Evolutionary conservation across 257 asterid genomes (phyloP).

Genomic region (Hygrophila difformis): DNA sequence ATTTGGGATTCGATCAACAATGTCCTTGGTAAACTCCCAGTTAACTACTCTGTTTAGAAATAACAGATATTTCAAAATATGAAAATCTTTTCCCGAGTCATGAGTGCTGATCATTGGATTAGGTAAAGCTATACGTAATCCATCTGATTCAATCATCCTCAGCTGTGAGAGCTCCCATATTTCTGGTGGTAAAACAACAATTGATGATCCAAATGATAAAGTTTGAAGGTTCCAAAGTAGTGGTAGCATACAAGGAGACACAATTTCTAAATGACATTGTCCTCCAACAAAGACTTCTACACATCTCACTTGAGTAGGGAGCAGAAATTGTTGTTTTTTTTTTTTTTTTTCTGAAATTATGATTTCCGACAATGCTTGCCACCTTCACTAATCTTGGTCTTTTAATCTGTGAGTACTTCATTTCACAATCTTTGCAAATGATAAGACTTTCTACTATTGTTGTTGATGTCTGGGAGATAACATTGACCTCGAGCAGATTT

Average conservation of each 20-base stretch:
- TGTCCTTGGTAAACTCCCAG: neutral
- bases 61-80: neutral
- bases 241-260: neutral
- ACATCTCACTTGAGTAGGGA: neutral
- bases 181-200: neutral
- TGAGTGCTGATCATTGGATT: too few relatives aligned
- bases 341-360: neutral
- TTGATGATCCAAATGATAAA: neutral
- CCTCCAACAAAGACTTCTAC: too few relatives aligned
- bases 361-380: too few relatives aligned
- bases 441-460: neutral
- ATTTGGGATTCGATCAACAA: neutral
- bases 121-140: neutral
- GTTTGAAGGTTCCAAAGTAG: neutral
- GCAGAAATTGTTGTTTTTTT: too few relatives aligned
- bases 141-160: neutral
- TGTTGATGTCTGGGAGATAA: too few relatives aligned
- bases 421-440: neutral
- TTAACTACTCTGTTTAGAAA: neutral
- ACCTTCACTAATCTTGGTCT: neutral
- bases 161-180: constrained; percentile 16
- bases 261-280: neutral
- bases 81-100: neutral
- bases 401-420: neutral
- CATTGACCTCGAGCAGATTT: neutral